Conservation (phyloP, 2,329 filamentous ascomycete species). For the Nemania abortiva region DNA sequence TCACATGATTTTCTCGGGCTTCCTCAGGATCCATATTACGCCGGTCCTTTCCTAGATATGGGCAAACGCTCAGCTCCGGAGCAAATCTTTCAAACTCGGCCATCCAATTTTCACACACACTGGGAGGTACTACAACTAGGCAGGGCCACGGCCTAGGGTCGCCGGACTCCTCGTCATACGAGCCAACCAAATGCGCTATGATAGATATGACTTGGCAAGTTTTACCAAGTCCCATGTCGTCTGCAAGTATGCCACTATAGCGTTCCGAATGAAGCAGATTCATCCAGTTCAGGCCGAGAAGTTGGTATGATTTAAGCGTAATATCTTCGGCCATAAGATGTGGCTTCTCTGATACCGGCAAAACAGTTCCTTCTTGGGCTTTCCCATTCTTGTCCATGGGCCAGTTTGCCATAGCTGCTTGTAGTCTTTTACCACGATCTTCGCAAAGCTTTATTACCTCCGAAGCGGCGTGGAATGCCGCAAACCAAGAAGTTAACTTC, state of each 20-base stretch:
- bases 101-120: constrained; percentile 96
- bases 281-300: constrained; percentile 96
- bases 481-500: constrained; percentile 60
- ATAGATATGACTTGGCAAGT: constrained; percentile 97
- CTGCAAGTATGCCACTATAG: constrained; percentile 90
- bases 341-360: constrained; percentile 73
- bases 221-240: constrained; percentile 98
- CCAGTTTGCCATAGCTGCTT: constrained; percentile 48
- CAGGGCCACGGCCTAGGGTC: constrained; percentile 71
- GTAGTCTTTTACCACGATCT: constrained; percentile 56
- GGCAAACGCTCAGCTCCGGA: constrained; percentile 79
- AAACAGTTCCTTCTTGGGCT: constrained; percentile 51
- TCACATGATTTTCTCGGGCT: constrained; percentile 72
- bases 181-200: constrained; percentile 83
- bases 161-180: constrained; percentile 56
- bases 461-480: constrained; percentile 60
- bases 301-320: constrained; percentile 89
- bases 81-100: constrained; percentile 91
- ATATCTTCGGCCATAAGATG: constrained; percentile 80
- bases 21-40: constrained; percentile 72
- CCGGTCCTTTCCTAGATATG: constrained; percentile 72
- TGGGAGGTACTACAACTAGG: constrained; percentile 90
- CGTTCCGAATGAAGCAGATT: constrained; percentile 82
- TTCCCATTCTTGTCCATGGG: constrained; percentile 53
- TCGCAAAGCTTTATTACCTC: constrained; percentile 57